Base-by-base conservation (phyloP, 106 monocot genomes). In the Xerophyta viscosa region DNA sequence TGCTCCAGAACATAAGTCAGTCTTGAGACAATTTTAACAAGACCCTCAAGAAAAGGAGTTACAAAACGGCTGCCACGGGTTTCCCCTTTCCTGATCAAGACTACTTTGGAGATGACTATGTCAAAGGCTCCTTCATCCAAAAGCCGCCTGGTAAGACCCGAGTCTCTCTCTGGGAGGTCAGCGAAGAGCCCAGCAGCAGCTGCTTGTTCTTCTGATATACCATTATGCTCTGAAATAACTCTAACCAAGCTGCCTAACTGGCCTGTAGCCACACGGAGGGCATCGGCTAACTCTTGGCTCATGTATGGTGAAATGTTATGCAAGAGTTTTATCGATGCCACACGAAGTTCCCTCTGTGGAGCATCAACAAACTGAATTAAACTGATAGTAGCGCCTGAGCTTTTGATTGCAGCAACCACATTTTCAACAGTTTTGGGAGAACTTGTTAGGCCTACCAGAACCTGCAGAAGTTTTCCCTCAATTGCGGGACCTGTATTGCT, bases 401-500 rank as follows among this genome's bases (percentile, higher is more conserved):
- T 88, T 54, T 70, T 88, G 19, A 96, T 85, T 25, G 84, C 84
- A 20, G 77, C 54, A 70, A 85, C 84, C 47, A 88, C 73, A 37
- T 65, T 81, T 17, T 17, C 19, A 15, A 84, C 81, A 8, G 70
- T 79, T 24, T 55, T 58, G 6, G 67, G 13, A 54, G 84, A 84
- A 41, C 65, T 76, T 6, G 94, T 85, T 11, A 96, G 81, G 22
- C 84, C 84, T 8, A 85, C 88, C 37, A 96, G 83, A 0, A 88
- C 81, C 37, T 96, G 88, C 44, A 96, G 78, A 30, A 96, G 84
- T 50, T 85, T 78, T 73, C 78, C 80, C 56, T 73, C 84, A 29
- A 85, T 96, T 67, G 94, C 62, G 37, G 94, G 94, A 19, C 94
- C 94, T 18, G 88, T 88, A 65, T 96, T 96, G 64, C 81, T 96